Percentiles rank a stretch among this genome's conserved stretches.
Conservation (phyloP, 164 flowering plant species). For the Kingdonia uniflora region DNA sequence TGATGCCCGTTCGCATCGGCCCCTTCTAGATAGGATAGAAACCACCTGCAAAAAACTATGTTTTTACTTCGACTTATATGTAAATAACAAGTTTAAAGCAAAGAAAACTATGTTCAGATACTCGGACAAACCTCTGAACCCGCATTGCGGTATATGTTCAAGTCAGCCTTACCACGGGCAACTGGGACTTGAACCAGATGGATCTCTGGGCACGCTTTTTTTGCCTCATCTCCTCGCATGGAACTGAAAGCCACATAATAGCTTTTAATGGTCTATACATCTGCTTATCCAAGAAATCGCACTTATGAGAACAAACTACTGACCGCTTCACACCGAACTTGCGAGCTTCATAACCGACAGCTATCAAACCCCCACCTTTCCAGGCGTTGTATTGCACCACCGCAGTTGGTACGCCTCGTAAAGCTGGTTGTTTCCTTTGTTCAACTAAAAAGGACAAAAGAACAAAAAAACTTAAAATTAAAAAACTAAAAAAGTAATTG, state of each 20-base stretch:
- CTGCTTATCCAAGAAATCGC: neutral
- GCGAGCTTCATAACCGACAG: conserved; percentile 96
- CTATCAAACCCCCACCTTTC: conserved; percentile 95
- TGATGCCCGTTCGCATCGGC: conserved; percentile 94
- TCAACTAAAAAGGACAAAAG: conserved; percentile 44
- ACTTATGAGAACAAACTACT: neutral
- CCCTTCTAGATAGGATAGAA: conserved; percentile 70
- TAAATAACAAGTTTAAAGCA: neutral
- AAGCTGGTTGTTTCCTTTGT: conserved; percentile 65
- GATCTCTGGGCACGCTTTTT: conserved; percentile 74
- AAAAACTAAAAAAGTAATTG: too few relatives aligned
- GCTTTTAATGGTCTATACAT: neutral
- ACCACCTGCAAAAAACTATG: conserved; percentile 54
- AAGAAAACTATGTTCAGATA: neutral
- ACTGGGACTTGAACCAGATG: conserved; percentile 90
- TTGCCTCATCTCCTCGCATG: conserved; percentile 96
- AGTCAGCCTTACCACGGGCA: conserved; percentile 90
- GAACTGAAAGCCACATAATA: conserved; percentile 33
- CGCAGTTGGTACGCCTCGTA: conserved; percentile 82
- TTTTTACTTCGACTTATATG: neutral
- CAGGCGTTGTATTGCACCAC: conserved; percentile 93
- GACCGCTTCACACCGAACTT: conserved; percentile 89
- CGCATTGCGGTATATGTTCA: conserved; percentile 69
- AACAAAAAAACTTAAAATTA: neutral
- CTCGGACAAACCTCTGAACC: conserved; percentile 71